Evolutionary conservation across 768 basidiomycete species (phyloP).

Genomic region (Tulasnella sp.): DNA sequence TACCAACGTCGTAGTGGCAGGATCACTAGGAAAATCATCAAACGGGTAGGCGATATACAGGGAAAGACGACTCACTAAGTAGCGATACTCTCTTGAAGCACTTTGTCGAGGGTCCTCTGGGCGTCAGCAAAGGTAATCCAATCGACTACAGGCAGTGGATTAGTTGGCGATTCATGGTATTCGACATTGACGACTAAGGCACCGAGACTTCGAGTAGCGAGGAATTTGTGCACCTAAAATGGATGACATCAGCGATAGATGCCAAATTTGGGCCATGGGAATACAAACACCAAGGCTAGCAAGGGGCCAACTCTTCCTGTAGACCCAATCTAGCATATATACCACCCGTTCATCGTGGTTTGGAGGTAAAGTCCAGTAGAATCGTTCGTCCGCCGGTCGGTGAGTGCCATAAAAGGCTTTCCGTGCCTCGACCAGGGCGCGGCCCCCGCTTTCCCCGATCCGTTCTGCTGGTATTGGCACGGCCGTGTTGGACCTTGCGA

Average conservation of each 20-base stretch:
- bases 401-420: slow-evolving; percentile 15
- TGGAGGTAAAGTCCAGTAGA: slow-evolving; percentile 16
- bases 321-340: slow-evolving; percentile 2
- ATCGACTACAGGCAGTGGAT: slow-evolving; percentile 9
- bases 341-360: slow-evolving; percentile 16
- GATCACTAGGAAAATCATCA: slow-evolving; percentile 8
- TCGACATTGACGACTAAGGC: slow-evolving; percentile 16
- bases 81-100: slow-evolving; percentile 16
- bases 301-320: background rate
- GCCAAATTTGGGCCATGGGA: background rate
- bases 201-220: slow-evolving; percentile 3
- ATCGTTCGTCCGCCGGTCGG: slow-evolving; percentile 9
- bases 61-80: slow-evolving; percentile 9
- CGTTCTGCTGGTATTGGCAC: background rate
- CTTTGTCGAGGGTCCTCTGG: slow-evolving; percentile 14
- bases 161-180: background rate
- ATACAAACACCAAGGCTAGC: slow-evolving; percentile 15
- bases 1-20: slow-evolving; percentile 15
- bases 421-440: slow-evolving; percentile 7
- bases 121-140: slow-evolving; percentile 15
- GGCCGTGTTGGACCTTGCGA: background rate
- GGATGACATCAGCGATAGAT: background rate
- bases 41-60: background rate
- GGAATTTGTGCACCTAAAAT: slow-evolving; percentile 13
- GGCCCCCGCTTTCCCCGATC: slow-evolving; percentile 10